Evolutionary conservation across 106 monocot genomes (phyloP).

Genomic region (Phalaenopsis equestris): DNA sequence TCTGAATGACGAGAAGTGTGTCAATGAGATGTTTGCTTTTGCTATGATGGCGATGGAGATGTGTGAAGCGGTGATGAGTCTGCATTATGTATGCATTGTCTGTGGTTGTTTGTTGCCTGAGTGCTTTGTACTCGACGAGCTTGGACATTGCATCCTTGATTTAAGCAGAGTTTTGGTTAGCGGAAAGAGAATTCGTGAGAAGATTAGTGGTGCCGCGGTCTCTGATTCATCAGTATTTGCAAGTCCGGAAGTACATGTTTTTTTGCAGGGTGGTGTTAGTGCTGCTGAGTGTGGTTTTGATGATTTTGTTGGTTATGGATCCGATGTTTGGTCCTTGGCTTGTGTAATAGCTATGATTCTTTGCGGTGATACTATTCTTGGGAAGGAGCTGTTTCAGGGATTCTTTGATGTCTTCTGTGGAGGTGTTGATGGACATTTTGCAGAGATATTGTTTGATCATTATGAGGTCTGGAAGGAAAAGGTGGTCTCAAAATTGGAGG

Average conservation of each 20-base stretch:
- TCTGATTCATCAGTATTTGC: constrained; percentile 8
- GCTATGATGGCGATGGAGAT: constrained; percentile 41
- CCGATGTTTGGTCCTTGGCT: constrained; percentile 85
- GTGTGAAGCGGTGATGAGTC: constrained; percentile 63
- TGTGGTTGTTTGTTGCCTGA: constrained; percentile 47
- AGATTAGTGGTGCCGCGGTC: constrained; percentile 7
- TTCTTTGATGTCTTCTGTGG: background rate
- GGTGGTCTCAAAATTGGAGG: constrained; percentile 31
- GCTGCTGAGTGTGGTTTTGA: constrained; percentile 14
- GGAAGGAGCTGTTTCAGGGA: constrained; percentile 15
- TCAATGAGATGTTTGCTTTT: constrained; percentile 17
- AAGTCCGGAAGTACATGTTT: constrained; percentile 45
- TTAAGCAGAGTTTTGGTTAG: constrained; percentile 40
- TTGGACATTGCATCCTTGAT: constrained; percentile 69
- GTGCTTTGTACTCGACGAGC: constrained; percentile 57
- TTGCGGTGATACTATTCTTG: constrained; percentile 22
- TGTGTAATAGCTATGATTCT: constrained; percentile 51
- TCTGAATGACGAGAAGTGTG: constrained; percentile 9
- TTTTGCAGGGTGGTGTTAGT: constrained; percentile 11
- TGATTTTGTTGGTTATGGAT: constrained; percentile 22
- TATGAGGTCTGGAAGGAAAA: constrained; percentile 58
- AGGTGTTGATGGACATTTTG: background rate
- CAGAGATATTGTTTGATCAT: constrained; percentile 3
- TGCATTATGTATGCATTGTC: constrained; percentile 51
- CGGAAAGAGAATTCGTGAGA: constrained; percentile 20